phyloP scores from a whole-genome alignment of 2,329 filamentous ascomycete species.

The Didymella keratinophila region DNA sequence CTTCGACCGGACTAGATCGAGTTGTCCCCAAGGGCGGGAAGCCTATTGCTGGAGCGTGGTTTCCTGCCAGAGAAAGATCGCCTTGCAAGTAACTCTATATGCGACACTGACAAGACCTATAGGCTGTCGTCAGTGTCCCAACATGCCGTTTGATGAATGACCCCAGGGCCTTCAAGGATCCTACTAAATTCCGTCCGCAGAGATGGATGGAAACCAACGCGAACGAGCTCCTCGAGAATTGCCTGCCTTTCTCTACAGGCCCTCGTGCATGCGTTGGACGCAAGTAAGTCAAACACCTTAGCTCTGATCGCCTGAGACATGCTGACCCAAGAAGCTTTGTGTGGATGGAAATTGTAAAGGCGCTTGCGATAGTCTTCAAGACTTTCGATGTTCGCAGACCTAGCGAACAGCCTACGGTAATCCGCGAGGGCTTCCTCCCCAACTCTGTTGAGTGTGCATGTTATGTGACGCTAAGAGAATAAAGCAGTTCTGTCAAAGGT shows the following conservation, averaged over 20 bases:
- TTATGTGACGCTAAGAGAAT: not conserved
- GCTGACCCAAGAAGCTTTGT: not conserved
- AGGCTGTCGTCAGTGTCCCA: not conserved
- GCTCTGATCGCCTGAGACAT: no score
- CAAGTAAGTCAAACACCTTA: not conserved
- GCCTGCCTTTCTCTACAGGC: not conserved
- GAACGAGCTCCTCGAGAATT: not conserved
- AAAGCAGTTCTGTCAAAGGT: no score
- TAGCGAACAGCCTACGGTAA: not conserved
- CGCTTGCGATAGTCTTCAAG: not conserved
- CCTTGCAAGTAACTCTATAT: not conserved
- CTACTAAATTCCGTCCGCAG: not conserved
- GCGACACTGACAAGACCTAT: no score
- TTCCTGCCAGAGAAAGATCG: not conserved
- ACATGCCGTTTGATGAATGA: not conserved
- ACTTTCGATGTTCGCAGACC: not conserved
- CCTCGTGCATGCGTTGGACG: not conserved
- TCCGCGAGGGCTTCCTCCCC: not conserved
- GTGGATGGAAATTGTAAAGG: not conserved
- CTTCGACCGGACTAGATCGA: not conserved
- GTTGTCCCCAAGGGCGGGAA: not conserved
- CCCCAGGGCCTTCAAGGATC: not conserved
- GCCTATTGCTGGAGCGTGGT: not conserved
- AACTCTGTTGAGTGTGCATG: not conserved
- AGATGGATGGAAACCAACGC: not conserved